phyloP scores from a whole-genome alignment of 352 stramenopile genomes.

The Globisporangium middletonii region DNA sequence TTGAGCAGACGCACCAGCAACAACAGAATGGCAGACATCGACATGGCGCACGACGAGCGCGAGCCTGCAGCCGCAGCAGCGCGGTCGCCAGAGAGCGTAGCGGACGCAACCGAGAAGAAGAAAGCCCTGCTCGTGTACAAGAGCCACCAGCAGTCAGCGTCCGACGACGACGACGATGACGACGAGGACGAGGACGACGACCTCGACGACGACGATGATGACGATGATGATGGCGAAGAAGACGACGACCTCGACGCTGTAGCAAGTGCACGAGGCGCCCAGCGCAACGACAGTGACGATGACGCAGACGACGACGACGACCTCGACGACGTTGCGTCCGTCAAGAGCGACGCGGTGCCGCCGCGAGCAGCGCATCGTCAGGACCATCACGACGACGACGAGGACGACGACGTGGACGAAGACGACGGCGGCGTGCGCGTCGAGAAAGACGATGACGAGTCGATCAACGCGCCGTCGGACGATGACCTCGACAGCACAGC shows the following conservation, averaged over 20 bases:
- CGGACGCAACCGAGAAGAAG: constrained; percentile 51
- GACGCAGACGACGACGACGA: constrained; percentile 21
- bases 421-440: constrained; percentile 55
- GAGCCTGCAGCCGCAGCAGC: background rate
- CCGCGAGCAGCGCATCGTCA: constrained; percentile 9
- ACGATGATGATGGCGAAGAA: constrained; percentile 11
- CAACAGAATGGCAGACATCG: background rate
- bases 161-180: constrained; percentile 50
- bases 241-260: constrained; percentile 19
- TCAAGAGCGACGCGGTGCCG: constrained; percentile 10
- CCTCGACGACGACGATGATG: constrained; percentile 31
- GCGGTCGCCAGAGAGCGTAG: constrained; percentile 6
- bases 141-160: constrained; percentile 55
- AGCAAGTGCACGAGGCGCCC: no score
- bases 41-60: background rate
- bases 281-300: background rate
- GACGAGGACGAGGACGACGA: constrained; percentile 33
- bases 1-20: background rate
- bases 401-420: constrained; percentile 29
- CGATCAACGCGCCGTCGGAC: constrained; percentile 62
- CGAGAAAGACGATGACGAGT: constrained; percentile 77
- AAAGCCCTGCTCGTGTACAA: constrained; percentile 79
- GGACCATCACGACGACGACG: constrained; percentile 18
- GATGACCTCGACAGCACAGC: constrained; percentile 68
- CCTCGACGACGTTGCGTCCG: constrained; percentile 7